phyloP scores from a whole-genome alignment of 805 yeast species.

The Candida argentea region DNA sequence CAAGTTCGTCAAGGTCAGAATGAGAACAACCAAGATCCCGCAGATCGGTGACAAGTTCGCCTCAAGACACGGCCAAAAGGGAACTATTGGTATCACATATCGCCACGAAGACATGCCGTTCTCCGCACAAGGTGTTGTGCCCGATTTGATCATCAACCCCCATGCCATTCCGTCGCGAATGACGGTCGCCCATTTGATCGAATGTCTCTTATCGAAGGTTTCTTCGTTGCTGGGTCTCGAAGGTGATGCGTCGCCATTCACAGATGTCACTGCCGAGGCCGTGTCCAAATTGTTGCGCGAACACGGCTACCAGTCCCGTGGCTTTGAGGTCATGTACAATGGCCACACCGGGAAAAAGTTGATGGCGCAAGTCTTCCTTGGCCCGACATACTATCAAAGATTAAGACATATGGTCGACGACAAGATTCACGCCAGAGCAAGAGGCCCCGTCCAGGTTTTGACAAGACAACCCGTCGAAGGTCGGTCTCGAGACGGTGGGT shows the following conservation, averaged over 20 bases:
- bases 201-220: conserved; percentile 91
- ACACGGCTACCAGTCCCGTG: conserved; percentile 96
- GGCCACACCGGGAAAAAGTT: conserved; percentile 98
- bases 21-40: conserved; percentile 97
- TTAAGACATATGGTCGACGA: conserved; percentile 99
- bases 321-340: conserved; percentile 96
- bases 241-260: conserved; percentile 99
- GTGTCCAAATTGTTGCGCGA: conserved; percentile 86
- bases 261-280: conserved; percentile 97
- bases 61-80: conserved; percentile 99
- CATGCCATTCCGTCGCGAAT: conserved; percentile 99
- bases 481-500: conserved; percentile 98
- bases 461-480: conserved; percentile 99
- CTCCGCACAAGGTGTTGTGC: conserved; percentile 90
- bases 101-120: conserved; percentile 99
- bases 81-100: conserved; percentile 98
- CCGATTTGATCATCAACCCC: conserved; percentile 95
- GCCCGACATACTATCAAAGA: conserved; percentile 99
- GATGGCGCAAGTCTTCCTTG: conserved; percentile 97
- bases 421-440: conserved; percentile 97
- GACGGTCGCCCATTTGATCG: conserved; percentile 99
- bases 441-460: conserved; percentile 96
- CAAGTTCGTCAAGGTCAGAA: conserved; percentile 94
- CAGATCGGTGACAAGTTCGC: conserved; percentile 99
- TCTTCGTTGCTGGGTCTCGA: conserved; percentile 92